Percentiles rank a stretch among this genome's conserved stretches.
phyloP scores from a whole-genome alignment of 345 rosid genomes.

The rapeseed (Brassica napus) region DNA sequence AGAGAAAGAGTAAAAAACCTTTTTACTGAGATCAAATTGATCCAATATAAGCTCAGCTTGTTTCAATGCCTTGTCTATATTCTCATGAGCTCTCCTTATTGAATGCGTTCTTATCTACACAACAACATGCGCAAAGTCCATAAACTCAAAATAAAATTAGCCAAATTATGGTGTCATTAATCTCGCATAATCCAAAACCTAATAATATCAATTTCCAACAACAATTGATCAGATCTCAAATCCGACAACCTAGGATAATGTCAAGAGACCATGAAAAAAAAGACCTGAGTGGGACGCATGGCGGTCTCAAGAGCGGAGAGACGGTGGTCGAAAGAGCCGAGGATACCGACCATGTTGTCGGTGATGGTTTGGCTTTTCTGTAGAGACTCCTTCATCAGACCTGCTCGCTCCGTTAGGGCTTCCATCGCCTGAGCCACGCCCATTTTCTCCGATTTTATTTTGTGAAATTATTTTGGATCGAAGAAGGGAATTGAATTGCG shows the following conservation, averaged over 20 bases:
- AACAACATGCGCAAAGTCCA: background rate
- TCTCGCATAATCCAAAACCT: background rate
- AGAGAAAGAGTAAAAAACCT: constrained; percentile 54
- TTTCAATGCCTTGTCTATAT: constrained; percentile 81
- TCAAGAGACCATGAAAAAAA: background rate
- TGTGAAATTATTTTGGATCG: constrained; percentile 6
- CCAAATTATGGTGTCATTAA: background rate
- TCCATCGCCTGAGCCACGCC: constrained; percentile 71
- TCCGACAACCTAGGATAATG: background rate
- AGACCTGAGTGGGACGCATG: constrained; percentile 97
- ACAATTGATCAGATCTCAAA: constrained; percentile 4
- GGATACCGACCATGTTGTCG: constrained; percentile 87
- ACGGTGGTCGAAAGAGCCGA: constrained; percentile 95
- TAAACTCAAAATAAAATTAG: background rate
- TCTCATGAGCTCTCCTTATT: constrained; percentile 86
- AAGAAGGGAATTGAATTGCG: background rate
- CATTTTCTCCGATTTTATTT: constrained; percentile 35
- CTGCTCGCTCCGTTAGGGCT: constrained; percentile 60
- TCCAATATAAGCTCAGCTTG: constrained; percentile 71
- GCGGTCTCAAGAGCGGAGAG: constrained; percentile 98
- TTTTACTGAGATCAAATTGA: constrained; percentile 74
- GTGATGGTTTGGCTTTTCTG: constrained; percentile 88
- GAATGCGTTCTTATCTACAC: constrained; percentile 86
- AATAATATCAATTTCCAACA: background rate
- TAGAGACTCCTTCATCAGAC: constrained; percentile 61